These are phyloP conservation scores for Ceratocystis destructans DNA, from an alignment of 2,329 filamentous ascomycete species.

Conservation along the genomic window DNA sequence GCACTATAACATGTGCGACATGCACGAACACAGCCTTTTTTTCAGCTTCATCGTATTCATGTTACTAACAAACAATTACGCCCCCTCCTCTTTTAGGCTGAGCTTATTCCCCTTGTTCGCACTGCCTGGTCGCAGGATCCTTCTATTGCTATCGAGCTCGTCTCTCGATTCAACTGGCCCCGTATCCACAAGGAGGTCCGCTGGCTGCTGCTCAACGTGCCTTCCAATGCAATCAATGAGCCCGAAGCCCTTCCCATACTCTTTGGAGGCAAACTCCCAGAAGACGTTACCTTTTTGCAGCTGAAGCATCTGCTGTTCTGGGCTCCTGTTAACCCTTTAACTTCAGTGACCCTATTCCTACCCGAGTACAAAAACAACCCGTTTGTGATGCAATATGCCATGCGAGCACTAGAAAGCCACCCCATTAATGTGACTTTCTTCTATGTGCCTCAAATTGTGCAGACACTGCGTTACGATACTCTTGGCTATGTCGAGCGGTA, in stretches of 20 bases:
- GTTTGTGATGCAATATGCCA: constrained; percentile 89
- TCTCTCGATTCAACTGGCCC: constrained; percentile 61
- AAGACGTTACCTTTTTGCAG: constrained; percentile 62
- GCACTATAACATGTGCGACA: background rate
- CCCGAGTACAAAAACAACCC: constrained; percentile 85
- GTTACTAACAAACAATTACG: background rate
- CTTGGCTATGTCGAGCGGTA: constrained; percentile 93
- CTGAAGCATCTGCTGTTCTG: constrained; percentile 91
- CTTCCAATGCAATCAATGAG: constrained; percentile 67
- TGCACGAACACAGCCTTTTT: background rate
- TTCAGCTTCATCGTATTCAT: background rate
- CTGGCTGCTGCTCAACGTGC: constrained; percentile 65
- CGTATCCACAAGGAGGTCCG: constrained; percentile 64
- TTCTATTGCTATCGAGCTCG: constrained; percentile 73
- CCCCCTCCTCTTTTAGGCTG: constrained; percentile 30
- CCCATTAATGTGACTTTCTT: constrained; percentile 97
- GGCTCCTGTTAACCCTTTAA: constrained; percentile 83
- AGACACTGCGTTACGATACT: constrained; percentile 81
- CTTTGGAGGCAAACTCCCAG: constrained; percentile 60
- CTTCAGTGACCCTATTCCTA: constrained; percentile 83
- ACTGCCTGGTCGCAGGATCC: constrained; percentile 82
- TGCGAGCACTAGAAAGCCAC: constrained; percentile 86
- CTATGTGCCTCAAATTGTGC: constrained; percentile 96
- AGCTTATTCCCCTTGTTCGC: constrained; percentile 51
- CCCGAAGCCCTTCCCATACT: constrained; percentile 73